These are phyloP conservation scores for Didymella pinodella DNA, from an alignment of 2,329 filamentous ascomycete genomes.

Conservation along the genomic window DNA sequence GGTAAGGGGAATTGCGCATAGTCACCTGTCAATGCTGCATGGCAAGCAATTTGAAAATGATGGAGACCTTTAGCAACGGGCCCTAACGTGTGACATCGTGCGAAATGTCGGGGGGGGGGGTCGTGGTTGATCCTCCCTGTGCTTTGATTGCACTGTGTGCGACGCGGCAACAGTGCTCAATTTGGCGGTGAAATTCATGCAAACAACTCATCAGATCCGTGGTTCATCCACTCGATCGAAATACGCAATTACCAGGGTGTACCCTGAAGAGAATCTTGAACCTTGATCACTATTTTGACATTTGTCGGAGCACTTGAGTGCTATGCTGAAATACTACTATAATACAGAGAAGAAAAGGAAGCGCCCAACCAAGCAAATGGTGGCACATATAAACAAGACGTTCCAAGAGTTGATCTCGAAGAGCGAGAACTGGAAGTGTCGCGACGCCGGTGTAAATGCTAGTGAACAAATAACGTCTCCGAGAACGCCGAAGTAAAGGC, in stretches of 20 bases:
- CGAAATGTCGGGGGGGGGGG: conserved; percentile 8
- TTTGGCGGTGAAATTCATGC: conserved; percentile 14
- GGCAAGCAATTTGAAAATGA: conserved; percentile 21
- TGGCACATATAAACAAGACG: conserved; percentile 22
- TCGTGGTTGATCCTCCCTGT: conserved; percentile 28
- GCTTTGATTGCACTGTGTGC: conserved; percentile 17
- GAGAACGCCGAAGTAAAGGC: conserved; percentile 30
- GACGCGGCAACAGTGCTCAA: conserved; percentile 16
- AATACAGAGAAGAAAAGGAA: conserved; percentile 38
- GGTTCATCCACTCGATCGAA: conserved; percentile 23
- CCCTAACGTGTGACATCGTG: conserved; percentile 9
- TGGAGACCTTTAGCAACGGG: conserved; percentile 9
- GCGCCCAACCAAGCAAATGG: conserved; percentile 9
- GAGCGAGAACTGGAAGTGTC: conserved; percentile 24
- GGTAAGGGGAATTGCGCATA: conserved; percentile 6
- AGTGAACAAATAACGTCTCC: conserved; percentile 15
- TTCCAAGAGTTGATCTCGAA: conserved; percentile 23
- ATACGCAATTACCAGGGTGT: conserved; percentile 21
- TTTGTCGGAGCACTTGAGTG: conserved; percentile 32
- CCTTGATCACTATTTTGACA: conserved; percentile 34
- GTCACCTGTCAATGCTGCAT: conserved; percentile 12
- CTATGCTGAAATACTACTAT: conserved; percentile 37
- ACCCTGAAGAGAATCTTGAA: conserved; percentile 20
- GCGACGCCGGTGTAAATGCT: conserved; percentile 37
- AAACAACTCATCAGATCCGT: conserved; percentile 15